Evolutionary conservation across 352 stramenopile species (phyloP), one percentile per base, ranked within the genome.

Genomic region (Phytophthora niederhauseri): DNA sequence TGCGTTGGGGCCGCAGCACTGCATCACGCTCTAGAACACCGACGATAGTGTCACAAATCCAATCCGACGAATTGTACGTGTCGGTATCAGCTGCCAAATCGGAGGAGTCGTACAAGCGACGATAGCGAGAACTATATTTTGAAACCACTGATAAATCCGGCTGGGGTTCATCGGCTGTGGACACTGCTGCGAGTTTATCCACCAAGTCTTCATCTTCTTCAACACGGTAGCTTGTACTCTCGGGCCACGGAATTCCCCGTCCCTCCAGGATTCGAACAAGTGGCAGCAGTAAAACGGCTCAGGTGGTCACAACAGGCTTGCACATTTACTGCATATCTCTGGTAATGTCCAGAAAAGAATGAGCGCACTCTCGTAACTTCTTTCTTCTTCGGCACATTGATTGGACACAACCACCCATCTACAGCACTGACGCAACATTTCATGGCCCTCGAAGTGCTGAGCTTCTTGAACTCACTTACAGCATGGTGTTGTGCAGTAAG

Each of bases 281-380:
- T 41, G 34, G 17, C 34, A 41, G 34, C 34, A 41, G 34, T 41
- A 41, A 41, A 41, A 41, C 34, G 34, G 34, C 34, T 41, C 9
- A 41, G 34, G 9, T 41, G 34, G 34, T 15, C 34, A 41, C 34
- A 41, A 41, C 34, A 41, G 34, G 34, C 34, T 17, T 41, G 45
- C 5, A 64, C 57, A 28, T 55, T 55, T 30, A 63, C 41, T 26
- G 43, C 57, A 46, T 63, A 63, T 6, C 43, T 15, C 30, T 30
- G 45, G 2, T 63, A 63, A 19, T 55, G 57, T 0, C 43, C 57
- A 45, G 14, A 63, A 30, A 62, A 62, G 22, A 63, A 55, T 7
- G 57, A 63, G 11, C 24, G 45, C 22, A 55, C 57, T 12, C 57
- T 45, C 30, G 17, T 20, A 48, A 63, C 43, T n/a, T 50, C 14